Conservation (phyloP, 768 basidiomycete species). For the Heimioporus sp. region DNA sequence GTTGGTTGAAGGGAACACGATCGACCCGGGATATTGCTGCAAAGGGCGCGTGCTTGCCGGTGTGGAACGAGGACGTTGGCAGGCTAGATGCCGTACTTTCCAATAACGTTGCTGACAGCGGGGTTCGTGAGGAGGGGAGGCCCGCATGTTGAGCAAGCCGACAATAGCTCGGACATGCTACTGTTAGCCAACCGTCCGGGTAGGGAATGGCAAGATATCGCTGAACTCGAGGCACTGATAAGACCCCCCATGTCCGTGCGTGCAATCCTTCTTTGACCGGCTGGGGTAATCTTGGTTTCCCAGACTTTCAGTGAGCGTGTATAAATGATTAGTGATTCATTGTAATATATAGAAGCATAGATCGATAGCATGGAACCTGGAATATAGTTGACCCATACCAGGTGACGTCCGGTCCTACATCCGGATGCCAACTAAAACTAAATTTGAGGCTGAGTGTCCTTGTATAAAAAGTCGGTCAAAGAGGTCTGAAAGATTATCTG, state of each 20-base stretch:
- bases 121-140: constrained; percentile 61
- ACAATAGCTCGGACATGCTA: background rate
- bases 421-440: constrained; percentile 5
- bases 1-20: constrained; percentile 8
- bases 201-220: constrained; percentile 56
- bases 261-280: constrained; percentile 63
- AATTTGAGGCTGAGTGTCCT: background rate
- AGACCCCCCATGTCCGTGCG: constrained; percentile 56
- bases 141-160: constrained; percentile 52
- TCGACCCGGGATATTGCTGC: background rate
- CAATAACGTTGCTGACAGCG: constrained; percentile 56
- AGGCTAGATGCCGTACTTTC: constrained; percentile 52
- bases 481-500: background rate
- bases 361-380: background rate
- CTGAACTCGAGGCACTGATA: constrained; percentile 53
- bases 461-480: no score
- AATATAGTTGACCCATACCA: background rate
- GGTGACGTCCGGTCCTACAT: background rate
- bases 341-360: background rate
- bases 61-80: constrained; percentile 61
- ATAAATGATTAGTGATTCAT: background rate
- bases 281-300: constrained; percentile 60
- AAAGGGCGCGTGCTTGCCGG: constrained; percentile 29
- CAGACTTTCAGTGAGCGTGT: constrained; percentile 38
- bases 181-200: background rate